A percentile compares a stretch with the other conserved stretches of the same genome.
Evolutionary conservation across 106 monocot genomes (phyloP).

Genomic region (Acorus gramineus): DNA sequence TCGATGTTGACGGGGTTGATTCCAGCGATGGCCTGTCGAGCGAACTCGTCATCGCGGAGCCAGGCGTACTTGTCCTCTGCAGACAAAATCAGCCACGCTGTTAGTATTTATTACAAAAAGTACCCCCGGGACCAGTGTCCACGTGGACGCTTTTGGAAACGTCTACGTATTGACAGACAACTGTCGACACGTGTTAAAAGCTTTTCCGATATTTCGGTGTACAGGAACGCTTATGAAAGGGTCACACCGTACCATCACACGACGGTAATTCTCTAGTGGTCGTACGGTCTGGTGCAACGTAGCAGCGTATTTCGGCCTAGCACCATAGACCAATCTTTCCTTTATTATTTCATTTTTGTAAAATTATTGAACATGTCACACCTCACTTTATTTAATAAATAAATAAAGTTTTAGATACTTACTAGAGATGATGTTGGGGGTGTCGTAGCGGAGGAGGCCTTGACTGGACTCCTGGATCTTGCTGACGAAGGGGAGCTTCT

Average conservation of each 20-base stretch:
- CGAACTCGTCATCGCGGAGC: conserved; percentile 95
- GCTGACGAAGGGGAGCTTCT: conserved; percentile 54
- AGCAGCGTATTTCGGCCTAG: too few relatives aligned
- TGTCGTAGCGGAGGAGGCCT: conserved; percentile 56
- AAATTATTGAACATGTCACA: background rate
- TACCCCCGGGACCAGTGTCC: too few relatives aligned
- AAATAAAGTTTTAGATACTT: conserved; percentile 8
- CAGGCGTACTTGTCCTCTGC: conserved; percentile 96
- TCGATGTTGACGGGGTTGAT: conserved; percentile 91
- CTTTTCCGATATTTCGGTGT: too few relatives aligned
- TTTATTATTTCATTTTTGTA: background rate
- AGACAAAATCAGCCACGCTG: background rate
- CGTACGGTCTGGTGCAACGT: too few relatives aligned
- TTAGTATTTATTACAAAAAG: too few relatives aligned
- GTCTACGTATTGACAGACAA: too few relatives aligned
- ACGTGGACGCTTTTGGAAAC: too few relatives aligned
- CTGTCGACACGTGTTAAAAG: too few relatives aligned
- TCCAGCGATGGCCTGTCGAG: conserved; percentile 69
- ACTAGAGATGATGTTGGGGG: conserved; percentile 74
- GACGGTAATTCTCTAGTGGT: too few relatives aligned
- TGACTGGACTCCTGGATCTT: conserved; percentile 47
- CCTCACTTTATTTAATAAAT: background rate
- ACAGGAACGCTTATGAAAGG: too few relatives aligned
- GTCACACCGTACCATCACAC: too few relatives aligned
- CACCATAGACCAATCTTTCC: too few relatives aligned